Base-by-base conservation (phyloP, 202 grass and related monocot genomes). In the Setaria italica region DNA sequence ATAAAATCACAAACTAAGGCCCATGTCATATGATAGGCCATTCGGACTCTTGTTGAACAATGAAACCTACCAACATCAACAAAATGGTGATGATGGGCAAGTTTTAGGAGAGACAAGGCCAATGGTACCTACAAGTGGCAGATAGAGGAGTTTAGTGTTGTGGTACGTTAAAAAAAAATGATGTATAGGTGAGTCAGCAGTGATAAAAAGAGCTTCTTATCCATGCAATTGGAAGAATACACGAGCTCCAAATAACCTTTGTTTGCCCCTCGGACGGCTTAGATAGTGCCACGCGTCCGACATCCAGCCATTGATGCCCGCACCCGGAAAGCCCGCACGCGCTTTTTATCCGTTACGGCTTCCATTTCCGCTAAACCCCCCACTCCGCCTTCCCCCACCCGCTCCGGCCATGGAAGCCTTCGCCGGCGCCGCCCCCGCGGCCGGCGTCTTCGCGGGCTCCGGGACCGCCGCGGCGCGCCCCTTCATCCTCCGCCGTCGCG, bases 371-470 rank as follows among this genome's bases (percentile, higher is more conserved):
- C 81, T 75, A 62, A 89, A 80, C 77, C 82, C 72, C 9, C 70
- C 42, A 11, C 43, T 20, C 11, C 82, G 15, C 16, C 56, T 20
- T 11, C 67, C 7, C 20, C 59, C 51, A 4, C n/a, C 65, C 20
- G 3, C 50, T 14, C 79, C 84, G 78, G 54, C 60, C n/a, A 95
- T 95, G 93, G 90, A 95, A 89, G 73, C 86, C 50, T 86, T 89
- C 84, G 84, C 80, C 78, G 82, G 80, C 37, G 69, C 86, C 45
- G 63, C 87, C 42, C 75, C 84, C 68, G 80, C 81, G 73, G 82
- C 88, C 76, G 82, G 79, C 85, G 93, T 90, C 0, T 90, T 90
- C 62, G 86, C 80, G 21, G 79, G 60, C 0, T 34, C 66, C 80
- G 54, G 79, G 1, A 13, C 54, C n/a, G 39, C 79, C 1, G 84